Conservation (phyloP, 106 monocot genomes). For the Narthecium ossifragum region DNA sequence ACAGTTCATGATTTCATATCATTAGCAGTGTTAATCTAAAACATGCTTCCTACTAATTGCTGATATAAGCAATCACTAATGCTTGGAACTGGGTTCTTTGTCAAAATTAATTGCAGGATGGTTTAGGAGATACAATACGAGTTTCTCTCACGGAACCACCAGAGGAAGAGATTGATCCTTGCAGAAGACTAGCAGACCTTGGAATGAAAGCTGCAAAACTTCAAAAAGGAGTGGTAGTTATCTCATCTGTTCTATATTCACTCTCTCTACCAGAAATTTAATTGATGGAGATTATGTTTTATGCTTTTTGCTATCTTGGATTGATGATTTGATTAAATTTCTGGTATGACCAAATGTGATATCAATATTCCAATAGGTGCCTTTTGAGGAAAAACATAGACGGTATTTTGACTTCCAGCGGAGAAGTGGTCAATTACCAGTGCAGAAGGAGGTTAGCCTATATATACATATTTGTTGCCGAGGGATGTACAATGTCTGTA, state of each 20-base stretch:
- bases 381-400: conserved; percentile 94
- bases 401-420: conserved; percentile 96
- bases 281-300: neutral
- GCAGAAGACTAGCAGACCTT: conserved; percentile 88
- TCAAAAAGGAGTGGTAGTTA: conserved; percentile 83
- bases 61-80: too few relatives aligned
- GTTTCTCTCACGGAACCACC: conserved; percentile 99
- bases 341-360: neutral
- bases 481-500: neutral
- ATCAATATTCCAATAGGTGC: conserved; percentile 29
- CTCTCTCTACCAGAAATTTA: neutral
- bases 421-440: conserved; percentile 83
- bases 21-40: too few relatives aligned
- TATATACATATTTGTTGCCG: neutral
- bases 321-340: neutral
- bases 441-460: conserved; percentile 79
- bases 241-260: conserved; percentile 7
- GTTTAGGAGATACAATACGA: conserved; percentile 96
- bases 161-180: conserved; percentile 99
- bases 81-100: too few relatives aligned
- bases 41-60: too few relatives aligned
- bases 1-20: too few relatives aligned
- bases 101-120: too few relatives aligned
- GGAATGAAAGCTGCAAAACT: conserved; percentile 66
- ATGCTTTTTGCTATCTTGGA: neutral